phyloP scores from a whole-genome alignment of 2,329 filamentous ascomycete species.

The Aspergillus aculeatinus region DNA sequence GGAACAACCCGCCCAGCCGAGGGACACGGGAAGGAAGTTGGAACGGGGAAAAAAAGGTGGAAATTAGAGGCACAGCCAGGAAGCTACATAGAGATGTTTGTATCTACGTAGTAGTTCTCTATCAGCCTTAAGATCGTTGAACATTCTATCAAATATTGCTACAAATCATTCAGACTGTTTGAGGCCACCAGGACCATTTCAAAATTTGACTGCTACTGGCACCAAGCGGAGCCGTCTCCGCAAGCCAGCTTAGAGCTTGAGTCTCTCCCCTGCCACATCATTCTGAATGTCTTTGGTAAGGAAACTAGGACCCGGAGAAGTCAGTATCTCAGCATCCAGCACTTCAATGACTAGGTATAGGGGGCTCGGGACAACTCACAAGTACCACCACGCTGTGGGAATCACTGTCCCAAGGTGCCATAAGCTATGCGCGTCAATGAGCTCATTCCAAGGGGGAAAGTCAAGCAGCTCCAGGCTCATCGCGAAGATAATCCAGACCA shows the following conservation, averaged over 20 bases:
- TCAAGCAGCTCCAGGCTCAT: slow-evolving; percentile 97
- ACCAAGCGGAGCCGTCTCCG: background rate
- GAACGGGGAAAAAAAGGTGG: background rate
- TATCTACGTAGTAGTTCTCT: background rate
- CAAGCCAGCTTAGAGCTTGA: slow-evolving; percentile 61
- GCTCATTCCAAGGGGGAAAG: slow-evolving; percentile 79
- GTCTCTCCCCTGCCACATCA: slow-evolving; percentile 69
- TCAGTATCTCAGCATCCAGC: slow-evolving; percentile 24
- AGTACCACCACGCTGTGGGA: slow-evolving; percentile 89
- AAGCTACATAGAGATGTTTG: background rate
- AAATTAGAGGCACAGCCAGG: background rate
- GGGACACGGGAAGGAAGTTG: background rate
- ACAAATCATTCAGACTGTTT: background rate
- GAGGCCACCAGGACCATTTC: slow-evolving; percentile 15
- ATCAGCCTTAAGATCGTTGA: background rate
- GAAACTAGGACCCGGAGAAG: slow-evolving; percentile 59
- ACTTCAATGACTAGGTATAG: too few relatives aligned
- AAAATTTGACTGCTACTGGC: slow-evolving; percentile 5
- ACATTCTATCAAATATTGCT: background rate
- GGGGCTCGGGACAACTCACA: slow-evolving; percentile 59
- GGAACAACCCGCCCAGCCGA: background rate
- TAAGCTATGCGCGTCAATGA: slow-evolving; percentile 87
- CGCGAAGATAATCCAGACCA: slow-evolving; percentile 84
- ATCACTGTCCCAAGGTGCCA: slow-evolving; percentile 94
- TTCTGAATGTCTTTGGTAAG: slow-evolving; percentile 81